These are phyloP conservation scores for Citropsis articulata DNA, from an alignment of 345 rosid species.

Conservation along the genomic window DNA sequence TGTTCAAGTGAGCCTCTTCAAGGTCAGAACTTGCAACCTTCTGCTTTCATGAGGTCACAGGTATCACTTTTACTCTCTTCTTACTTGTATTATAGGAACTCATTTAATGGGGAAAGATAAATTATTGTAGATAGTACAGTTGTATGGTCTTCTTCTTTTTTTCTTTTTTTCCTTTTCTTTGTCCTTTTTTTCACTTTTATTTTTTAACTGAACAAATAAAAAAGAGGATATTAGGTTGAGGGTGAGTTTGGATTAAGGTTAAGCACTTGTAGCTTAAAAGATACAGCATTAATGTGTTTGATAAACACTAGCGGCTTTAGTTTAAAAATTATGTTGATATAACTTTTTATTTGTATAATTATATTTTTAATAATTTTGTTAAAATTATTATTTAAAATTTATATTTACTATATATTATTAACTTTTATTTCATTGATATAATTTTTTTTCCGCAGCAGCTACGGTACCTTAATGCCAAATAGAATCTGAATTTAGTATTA, in stretches of 20 bases:
- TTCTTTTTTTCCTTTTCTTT: not conserved
- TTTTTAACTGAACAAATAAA: not conserved
- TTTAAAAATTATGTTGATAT: too few relatives aligned
- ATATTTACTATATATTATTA: too few relatives aligned
- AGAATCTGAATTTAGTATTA: not conserved
- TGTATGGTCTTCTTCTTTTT: not conserved
- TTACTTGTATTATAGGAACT: not conserved
- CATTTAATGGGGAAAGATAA: not conserved
- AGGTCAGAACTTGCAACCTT: conserved; percentile 26
- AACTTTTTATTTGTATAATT: too few relatives aligned
- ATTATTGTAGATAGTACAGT: not conserved
- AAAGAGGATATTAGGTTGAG: not conserved
- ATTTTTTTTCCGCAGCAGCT: too few relatives aligned
- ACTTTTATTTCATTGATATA: too few relatives aligned
- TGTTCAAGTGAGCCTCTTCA: conserved; percentile 18
- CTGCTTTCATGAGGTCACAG: conserved; percentile 29
- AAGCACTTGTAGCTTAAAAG: too few relatives aligned
- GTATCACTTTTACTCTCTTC: conserved; percentile 9
- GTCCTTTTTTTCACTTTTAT: not conserved
- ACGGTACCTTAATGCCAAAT: too few relatives aligned
- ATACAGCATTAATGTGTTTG: too few relatives aligned
- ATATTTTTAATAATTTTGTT: too few relatives aligned
- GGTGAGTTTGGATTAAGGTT: too few relatives aligned
- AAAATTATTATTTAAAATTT: too few relatives aligned
- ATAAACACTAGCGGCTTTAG: too few relatives aligned